Conservation (phyloP, 164 flowering plant species). For the Magnolia changhungtana region DNA sequence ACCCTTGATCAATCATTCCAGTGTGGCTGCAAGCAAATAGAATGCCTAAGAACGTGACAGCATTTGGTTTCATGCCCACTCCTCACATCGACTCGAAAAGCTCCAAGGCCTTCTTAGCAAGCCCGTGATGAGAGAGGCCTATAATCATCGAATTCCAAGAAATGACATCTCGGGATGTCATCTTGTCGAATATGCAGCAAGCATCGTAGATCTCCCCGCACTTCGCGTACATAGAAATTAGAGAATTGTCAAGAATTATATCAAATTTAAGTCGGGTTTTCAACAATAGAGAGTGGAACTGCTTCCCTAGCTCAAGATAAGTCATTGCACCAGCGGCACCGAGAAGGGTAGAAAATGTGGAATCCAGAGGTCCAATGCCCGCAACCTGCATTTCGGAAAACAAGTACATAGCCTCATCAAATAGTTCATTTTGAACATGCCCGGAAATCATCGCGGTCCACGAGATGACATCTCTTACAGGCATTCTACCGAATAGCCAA, state of each 20-base stretch:
- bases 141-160: slow-evolving; percentile 72
- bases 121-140: slow-evolving; percentile 48
- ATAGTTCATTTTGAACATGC: slow-evolving; percentile 45
- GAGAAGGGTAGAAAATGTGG: slow-evolving; percentile 43
- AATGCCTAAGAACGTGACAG: slow-evolving; percentile 41
- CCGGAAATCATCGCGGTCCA: slow-evolving; percentile 69
- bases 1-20: slow-evolving; percentile 31
- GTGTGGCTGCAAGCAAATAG: slow-evolving; percentile 48
- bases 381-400: slow-evolving; percentile 35
- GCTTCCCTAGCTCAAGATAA: slow-evolving; percentile 44
- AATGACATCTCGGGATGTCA: slow-evolving; percentile 37
- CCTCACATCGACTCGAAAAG: slow-evolving; percentile 33
- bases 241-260: slow-evolving; percentile 39
- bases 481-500: slow-evolving; percentile 44
- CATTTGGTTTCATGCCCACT: slow-evolving; percentile 31
- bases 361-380: slow-evolving; percentile 33
- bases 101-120: slow-evolving; percentile 29
- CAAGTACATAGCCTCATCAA: slow-evolving; percentile 33
- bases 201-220: slow-evolving; percentile 48
- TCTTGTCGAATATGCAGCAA: slow-evolving; percentile 29
- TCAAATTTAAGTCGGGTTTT: slow-evolving; percentile 31
- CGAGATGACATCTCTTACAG: slow-evolving; percentile 45
- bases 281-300: slow-evolving; percentile 34
- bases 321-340: slow-evolving; percentile 59
- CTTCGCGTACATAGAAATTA: slow-evolving; percentile 61